These are phyloP conservation scores for Phytopythium cucurbitacearum DNA, from an alignment of 352 stramenopile genomes.

Conservation along the genomic window DNA sequence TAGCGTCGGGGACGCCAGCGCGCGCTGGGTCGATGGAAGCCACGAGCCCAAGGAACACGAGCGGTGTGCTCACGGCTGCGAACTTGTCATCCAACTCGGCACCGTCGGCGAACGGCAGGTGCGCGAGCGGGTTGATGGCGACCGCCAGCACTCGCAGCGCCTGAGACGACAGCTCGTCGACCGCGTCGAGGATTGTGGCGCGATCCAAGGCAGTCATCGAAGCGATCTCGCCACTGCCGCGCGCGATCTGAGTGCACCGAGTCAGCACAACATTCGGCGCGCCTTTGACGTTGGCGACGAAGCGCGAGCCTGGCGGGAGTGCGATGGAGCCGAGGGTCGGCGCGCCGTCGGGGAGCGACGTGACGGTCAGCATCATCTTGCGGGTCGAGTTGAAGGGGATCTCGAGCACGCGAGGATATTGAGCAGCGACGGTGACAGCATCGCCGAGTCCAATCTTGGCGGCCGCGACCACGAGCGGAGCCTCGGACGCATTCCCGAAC, in stretches of 20 bases:
- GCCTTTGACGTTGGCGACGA: conserved; percentile 58
- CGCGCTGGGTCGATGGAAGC: conserved; percentile 87
- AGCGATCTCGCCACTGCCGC: conserved; percentile 7
- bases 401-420: conserved; percentile 78
- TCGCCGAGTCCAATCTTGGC: conserved; percentile 42
- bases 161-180: conserved; percentile 67
- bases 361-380: conserved; percentile 62
- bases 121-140: conserved; percentile 64
- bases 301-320: conserved; percentile 30
- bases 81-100: conserved; percentile 55
- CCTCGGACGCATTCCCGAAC: conserved; percentile 71
- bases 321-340: conserved; percentile 18
- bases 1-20: conserved; percentile 53
- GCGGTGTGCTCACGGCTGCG: conserved; percentile 44
- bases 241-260: conserved; percentile 40
- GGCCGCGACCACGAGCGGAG: conserved; percentile 63
- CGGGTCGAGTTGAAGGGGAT: conserved; percentile 93
- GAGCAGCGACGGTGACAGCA: conserved; percentile 24
- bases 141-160: conserved; percentile 89
- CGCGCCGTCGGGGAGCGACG: conserved; percentile 19
- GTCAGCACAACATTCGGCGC: conserved; percentile 69
- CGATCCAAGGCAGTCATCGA: conserved; percentile 34
- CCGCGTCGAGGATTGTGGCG: conserved; percentile 45
- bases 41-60: conserved; percentile 92
- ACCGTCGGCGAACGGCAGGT: conserved; percentile 34